Evolutionary conservation across 2,329 filamentous ascomycete genomes (phyloP).

Genomic region (Pleomassaria siparia): DNA sequence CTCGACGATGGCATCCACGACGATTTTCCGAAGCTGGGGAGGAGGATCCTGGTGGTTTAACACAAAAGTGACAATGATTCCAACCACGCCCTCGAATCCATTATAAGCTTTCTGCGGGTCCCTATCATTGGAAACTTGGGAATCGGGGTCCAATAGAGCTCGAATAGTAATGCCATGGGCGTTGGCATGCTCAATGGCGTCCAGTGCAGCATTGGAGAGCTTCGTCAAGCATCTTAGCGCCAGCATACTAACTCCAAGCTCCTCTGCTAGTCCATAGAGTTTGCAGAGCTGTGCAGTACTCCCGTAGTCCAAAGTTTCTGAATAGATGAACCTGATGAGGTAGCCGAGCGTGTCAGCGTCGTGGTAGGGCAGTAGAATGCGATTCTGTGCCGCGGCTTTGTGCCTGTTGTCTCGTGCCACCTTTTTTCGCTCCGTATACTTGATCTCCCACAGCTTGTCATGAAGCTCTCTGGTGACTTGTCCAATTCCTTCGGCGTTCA

Average conservation of each 20-base stretch:
- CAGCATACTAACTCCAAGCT: slow-evolving; percentile 16
- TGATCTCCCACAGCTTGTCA: slow-evolving; percentile 7
- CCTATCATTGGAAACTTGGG: background rate
- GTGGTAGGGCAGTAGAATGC: slow-evolving; percentile 13
- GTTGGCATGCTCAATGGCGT: slow-evolving; percentile 8
- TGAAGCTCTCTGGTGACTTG: slow-evolving; percentile 7
- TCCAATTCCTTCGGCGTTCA: slow-evolving; percentile 14
- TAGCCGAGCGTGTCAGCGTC: slow-evolving; percentile 11
- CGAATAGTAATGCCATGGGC: slow-evolving; percentile 7
- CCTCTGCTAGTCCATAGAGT: slow-evolving; percentile 15
- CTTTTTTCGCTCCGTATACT: slow-evolving; percentile 8
- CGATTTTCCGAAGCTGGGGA: slow-evolving; percentile 11
- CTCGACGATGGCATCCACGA: slow-evolving; percentile 17
- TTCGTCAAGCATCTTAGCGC: slow-evolving; percentile 14
- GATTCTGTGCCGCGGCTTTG: slow-evolving; percentile 21
- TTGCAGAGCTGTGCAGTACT: slow-evolving; percentile 16
- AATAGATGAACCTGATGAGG: slow-evolving; percentile 24
- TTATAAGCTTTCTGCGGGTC: background rate
- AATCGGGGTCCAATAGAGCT: slow-evolving; percentile 7
- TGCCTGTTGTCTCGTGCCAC: background rate
- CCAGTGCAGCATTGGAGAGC: slow-evolving; percentile 7
- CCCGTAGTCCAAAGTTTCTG: background rate
- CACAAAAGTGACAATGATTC: slow-evolving; percentile 20
- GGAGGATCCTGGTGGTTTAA: slow-evolving; percentile 15
- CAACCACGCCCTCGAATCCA: slow-evolving; percentile 5